Percentiles rank a stretch among this genome's conserved stretches.
These are phyloP conservation scores for Ustilago cynodontis DNA, from an alignment of 1,284 basidiomycete species.

Conservation along the genomic window DNA sequence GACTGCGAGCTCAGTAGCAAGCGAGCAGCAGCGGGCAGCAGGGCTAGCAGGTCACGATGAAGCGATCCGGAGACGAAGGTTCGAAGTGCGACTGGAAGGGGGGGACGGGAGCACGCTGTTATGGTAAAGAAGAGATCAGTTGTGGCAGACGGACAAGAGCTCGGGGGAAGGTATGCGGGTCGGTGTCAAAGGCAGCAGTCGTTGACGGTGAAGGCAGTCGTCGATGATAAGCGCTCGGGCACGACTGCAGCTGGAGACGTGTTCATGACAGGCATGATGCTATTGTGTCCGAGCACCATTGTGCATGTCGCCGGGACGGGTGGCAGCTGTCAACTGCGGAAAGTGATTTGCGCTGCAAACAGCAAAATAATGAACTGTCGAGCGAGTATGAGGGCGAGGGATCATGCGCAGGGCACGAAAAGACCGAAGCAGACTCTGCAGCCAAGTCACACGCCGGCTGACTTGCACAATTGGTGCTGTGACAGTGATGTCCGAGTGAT, in stretches of 20 bases:
- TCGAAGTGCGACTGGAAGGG: neutral
- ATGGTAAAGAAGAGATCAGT: neutral
- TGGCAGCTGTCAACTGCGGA: constrained; percentile 3
- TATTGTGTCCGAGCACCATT: constrained; percentile 8
- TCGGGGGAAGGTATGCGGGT: constrained; percentile 40
- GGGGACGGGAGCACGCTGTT: neutral
- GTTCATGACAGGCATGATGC: constrained; percentile 3
- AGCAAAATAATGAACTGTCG: neutral
- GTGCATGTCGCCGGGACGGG: constrained; percentile 3
- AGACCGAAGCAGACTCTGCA: constrained; percentile 6
- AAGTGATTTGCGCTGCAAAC: constrained; percentile 4
- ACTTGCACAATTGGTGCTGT: neutral
- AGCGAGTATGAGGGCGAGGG: constrained; percentile 12
- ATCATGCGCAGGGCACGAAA: neutral
- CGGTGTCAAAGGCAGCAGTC: constrained; percentile 23
- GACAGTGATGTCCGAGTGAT: constrained; percentile 13
- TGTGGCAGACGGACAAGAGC: constrained; percentile 14
- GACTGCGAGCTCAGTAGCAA: neutral
- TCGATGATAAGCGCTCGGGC: constrained; percentile 26
- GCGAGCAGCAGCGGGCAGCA: neutral
- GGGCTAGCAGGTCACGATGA: neutral
- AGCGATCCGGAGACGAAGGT: constrained; percentile 5
- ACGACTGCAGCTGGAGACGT: constrained; percentile 24
- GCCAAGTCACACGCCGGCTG: neutral
- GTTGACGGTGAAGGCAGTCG: constrained; percentile 3